Evolutionary conservation across 2,329 filamentous ascomycete species (phyloP).

Genomic region (Arthrobotrys entomopaga): DNA sequence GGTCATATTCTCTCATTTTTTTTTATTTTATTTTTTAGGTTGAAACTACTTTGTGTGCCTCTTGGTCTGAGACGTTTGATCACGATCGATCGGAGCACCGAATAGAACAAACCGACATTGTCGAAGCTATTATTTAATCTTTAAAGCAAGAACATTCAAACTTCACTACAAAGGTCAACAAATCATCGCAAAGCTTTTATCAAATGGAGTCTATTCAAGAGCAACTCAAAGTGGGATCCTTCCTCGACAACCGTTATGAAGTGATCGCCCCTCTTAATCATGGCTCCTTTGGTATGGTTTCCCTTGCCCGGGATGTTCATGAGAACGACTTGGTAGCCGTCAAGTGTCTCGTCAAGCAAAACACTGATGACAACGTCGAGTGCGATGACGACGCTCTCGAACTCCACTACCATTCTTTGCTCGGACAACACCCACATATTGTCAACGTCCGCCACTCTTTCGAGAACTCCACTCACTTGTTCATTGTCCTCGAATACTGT

Average conservation of each 20-base stretch:
- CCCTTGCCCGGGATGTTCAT: constrained; percentile 82
- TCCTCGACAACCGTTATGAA: constrained; percentile 88
- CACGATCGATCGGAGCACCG: constrained; percentile 54
- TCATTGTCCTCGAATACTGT: constrained; percentile 94
- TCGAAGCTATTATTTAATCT: constrained; percentile 48
- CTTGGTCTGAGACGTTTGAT: constrained; percentile 55
- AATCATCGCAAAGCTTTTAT: constrained; percentile 23
- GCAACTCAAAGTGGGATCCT: constrained; percentile 79
- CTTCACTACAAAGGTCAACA: constrained; percentile 1
- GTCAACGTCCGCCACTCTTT: constrained; percentile 92
- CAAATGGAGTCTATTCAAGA: constrained; percentile 87
- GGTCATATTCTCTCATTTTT: constrained; percentile 41
- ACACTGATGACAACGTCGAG: constrained; percentile 70
- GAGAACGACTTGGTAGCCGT: constrained; percentile 87
- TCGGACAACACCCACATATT: constrained; percentile 86
- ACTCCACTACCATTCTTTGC: constrained; percentile 76
- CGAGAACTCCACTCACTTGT: constrained; percentile 88
- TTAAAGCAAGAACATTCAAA: constrained; percentile 34
- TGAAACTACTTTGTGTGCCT: constrained; percentile 50
- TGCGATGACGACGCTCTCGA: constrained; percentile 76
- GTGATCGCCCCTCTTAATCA: constrained; percentile 95
- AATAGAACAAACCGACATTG: constrained; percentile 42
- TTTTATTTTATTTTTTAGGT: constrained; percentile 40
- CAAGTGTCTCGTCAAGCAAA: constrained; percentile 92
- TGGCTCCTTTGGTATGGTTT: constrained; percentile 99